A percentile compares a stretch with the other conserved stretches of the same genome.
Evolutionary conservation across 2,329 filamentous ascomycete genomes (phyloP).

Genomic region (Albifimbria verrucaria): DNA sequence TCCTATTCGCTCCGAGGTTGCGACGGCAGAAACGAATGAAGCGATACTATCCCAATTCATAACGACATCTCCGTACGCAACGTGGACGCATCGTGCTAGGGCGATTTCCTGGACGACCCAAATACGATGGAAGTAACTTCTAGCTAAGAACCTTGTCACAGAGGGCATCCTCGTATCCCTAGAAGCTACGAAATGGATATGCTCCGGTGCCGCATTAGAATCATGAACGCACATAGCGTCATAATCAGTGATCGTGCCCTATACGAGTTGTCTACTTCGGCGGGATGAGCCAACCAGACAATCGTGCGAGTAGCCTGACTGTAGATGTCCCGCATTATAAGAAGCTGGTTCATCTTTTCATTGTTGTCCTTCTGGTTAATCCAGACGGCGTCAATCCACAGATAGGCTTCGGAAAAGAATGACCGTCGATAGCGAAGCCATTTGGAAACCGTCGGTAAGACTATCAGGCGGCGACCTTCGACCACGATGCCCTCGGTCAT

Average conservation of each 20-base stretch:
- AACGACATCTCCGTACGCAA: background rate
- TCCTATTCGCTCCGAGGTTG: background rate
- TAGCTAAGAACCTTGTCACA: background rate
- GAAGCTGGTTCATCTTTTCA: background rate
- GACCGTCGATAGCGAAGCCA: background rate
- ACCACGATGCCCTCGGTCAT: background rate
- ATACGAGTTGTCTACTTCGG: background rate
- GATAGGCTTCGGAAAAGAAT: background rate
- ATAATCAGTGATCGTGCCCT: background rate
- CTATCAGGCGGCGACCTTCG: background rate
- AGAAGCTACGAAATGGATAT: background rate
- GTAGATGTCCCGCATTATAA: background rate
- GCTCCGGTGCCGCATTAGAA: background rate
- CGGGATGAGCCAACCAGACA: background rate
- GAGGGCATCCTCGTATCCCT: background rate
- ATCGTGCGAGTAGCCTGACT: background rate
- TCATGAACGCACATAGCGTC: background rate
- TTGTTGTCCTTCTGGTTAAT: background rate
- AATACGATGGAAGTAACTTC: background rate
- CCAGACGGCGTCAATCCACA: background rate
- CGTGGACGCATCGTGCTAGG: background rate
- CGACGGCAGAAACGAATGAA: background rate
- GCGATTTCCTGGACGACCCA: background rate
- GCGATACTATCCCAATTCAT: background rate
- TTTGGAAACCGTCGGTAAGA: background rate